Conservation (phyloP, 768 basidiomycete genomes). For the Sporobolomyces roseus region DNA sequence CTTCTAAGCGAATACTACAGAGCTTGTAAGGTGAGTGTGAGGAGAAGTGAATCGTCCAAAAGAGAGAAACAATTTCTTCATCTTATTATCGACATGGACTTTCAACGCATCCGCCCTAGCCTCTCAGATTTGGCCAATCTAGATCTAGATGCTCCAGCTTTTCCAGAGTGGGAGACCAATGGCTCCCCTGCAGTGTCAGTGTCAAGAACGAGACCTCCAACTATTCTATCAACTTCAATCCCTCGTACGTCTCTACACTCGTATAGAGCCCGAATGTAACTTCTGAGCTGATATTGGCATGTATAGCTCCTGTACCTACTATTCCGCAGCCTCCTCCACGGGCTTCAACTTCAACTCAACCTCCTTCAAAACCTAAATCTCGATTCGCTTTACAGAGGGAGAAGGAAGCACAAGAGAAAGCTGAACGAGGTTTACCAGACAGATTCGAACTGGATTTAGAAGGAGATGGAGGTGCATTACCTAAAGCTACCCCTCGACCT, state of each 20-base stretch:
- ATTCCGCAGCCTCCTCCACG: neutral
- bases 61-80: neutral
- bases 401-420: conserved; percentile 16
- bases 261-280: too few species aligned
- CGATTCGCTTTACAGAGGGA: conserved; percentile 38
- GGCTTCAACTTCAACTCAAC: neutral
- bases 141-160: conserved; percentile 26
- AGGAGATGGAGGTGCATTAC: neutral
- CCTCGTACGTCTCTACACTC: conserved; percentile 14
- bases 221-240: neutral
- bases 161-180: conserved; percentile 27
- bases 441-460: conserved; percentile 32
- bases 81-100: conserved; percentile 3
- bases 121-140: conserved; percentile 20
- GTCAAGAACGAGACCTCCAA: conserved; percentile 21
- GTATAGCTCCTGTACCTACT: conserved; percentile 9
- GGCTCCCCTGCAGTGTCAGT: conserved; percentile 16
- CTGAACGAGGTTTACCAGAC: neutral
- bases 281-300: too few species aligned
- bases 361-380: conserved; percentile 25
- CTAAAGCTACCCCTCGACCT: neutral
- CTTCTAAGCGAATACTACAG: too few species aligned
- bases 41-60: neutral
- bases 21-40: neutral
- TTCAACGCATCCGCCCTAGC: conserved; percentile 23